Conservation (phyloP, 768 basidiomycete genomes). For the Macrolepiota albuminosa region DNA sequence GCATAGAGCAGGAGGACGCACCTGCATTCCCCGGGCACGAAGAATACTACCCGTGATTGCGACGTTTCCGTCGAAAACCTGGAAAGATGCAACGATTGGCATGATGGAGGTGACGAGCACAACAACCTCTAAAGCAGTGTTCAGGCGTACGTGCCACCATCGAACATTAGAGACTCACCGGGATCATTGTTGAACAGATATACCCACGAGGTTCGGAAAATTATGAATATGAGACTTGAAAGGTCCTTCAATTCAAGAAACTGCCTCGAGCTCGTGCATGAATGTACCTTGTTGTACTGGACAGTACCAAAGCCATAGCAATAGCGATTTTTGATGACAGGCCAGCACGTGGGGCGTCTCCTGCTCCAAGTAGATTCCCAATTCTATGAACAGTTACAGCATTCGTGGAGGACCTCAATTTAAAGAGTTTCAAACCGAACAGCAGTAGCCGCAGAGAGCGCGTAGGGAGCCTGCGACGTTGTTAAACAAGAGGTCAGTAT, state of each 20-base stretch:
- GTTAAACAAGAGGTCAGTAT: slow-evolving; percentile 67
- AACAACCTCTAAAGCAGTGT: slow-evolving; percentile 39
- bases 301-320: slow-evolving; percentile 54
- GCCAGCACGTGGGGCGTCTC: slow-evolving; percentile 9
- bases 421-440: slow-evolving; percentile 50
- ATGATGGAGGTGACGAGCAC: slow-evolving; percentile 59
- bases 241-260: neutral
- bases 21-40: slow-evolving; percentile 78
- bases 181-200: slow-evolving; percentile 68
- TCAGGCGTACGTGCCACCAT: neutral
- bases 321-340: slow-evolving; percentile 47
- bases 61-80: slow-evolving; percentile 75
- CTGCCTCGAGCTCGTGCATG: neutral
- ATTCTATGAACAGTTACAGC: neutral
- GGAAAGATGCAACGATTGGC: slow-evolving; percentile 71
- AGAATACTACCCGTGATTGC: slow-evolving; percentile 72
- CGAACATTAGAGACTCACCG: slow-evolving; percentile 25
- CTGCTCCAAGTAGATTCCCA: slow-evolving; percentile 12
- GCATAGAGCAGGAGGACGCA: slow-evolving; percentile 13
- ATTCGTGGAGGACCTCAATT: neutral
- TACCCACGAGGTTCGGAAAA: slow-evolving; percentile 63
- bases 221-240: slow-evolving; percentile 18
- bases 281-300: slow-evolving; percentile 53
- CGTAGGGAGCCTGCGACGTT: slow-evolving; percentile 77
- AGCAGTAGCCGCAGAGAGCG: slow-evolving; percentile 75